A percentile compares a stretch with the other conserved stretches of the same genome.
Evolutionary conservation across 208 protist genomes (phyloP).

Genomic region (Trypanosoma theileri): DNA sequence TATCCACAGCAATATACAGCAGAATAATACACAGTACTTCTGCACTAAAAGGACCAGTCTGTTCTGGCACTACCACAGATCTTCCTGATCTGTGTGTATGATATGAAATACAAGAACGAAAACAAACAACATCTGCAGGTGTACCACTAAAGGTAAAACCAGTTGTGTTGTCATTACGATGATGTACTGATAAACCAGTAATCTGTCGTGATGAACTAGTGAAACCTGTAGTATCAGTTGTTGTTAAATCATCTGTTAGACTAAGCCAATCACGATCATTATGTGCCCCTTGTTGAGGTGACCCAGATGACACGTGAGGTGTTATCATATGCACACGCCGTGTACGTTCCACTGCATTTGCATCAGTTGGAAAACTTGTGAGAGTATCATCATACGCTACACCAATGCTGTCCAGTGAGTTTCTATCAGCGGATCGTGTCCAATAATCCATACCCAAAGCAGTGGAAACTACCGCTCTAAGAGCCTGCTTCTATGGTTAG

Average conservation of each 20-base stretch:
- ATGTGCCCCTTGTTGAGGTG: not conserved
- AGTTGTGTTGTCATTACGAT: constrained; percentile 35
- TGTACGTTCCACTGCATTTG: not conserved
- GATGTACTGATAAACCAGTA: constrained; percentile 36
- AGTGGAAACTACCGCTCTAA: too few species aligned
- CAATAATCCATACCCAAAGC: constrained; percentile 34
- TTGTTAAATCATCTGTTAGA: constrained; percentile 42
- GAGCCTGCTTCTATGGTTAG: not conserved
- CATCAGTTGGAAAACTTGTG: not conserved
- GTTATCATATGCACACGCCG: constrained; percentile 12
- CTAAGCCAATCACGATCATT: constrained; percentile 16
- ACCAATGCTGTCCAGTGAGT: constrained; percentile 46
- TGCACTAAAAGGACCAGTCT: constrained; percentile 68
- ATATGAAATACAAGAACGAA: constrained; percentile 75
- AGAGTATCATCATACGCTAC: constrained; percentile 39
- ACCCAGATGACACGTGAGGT: constrained; percentile 1
- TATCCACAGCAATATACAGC: constrained; percentile 62
- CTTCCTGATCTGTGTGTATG: constrained; percentile 24
- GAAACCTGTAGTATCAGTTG: constrained; percentile 38
- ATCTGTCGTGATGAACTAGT: constrained; percentile 34
- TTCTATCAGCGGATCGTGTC: constrained; percentile 35
- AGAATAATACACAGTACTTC: constrained; percentile 75
- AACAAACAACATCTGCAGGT: constrained; percentile 65
- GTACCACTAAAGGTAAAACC: constrained; percentile 68
- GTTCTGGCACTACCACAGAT: constrained; percentile 36